Evolutionary conservation across 371 early-diverging fungal genomes (phyloP), one percentile per base, ranked within the genome.

Genomic region (Mortierella sp.): DNA sequence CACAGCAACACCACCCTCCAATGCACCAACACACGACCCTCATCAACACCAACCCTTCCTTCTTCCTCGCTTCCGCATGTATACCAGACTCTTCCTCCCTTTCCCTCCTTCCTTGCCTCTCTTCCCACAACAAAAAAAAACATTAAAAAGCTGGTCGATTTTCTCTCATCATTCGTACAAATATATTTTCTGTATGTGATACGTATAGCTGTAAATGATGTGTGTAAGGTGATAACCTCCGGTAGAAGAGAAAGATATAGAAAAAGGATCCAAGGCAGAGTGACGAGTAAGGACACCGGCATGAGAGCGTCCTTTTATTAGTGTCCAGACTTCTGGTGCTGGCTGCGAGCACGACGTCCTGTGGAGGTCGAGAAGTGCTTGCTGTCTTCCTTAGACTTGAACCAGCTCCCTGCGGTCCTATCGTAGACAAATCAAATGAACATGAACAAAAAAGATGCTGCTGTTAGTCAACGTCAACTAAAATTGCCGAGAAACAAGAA

Each of bases 321-420:
- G 24, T 75, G 76, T 19, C 85, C 85, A 47, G 72, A 77, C 71
- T 71, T 48, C 44, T 81, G 72, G 44, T 81, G 85, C 19, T 63
- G 44, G 26, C 80, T 84, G 50, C 48, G 68, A 54, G 50, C 31
- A 14, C 1, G 21, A 0, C n/a, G 14, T 42, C 50, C 50, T 50
- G 50, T 50, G 16, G 50, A 14, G 50, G 50, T 16, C 13, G 47
- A n/a, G 1, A 13, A 7, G 45, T 26, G 58, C 44, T 74, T 63
- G 11, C 26, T 70, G 11, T 26, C 57, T 1, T 50, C 6, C 72
- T 68, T 72, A 11, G 71, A 58, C 77, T 84, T 72, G 79, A 77
- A 79, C 81, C 81, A 84, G 34, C 63, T 74, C 10, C 42, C 45
- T 19, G 60, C 45, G 16, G 55, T 54, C 70, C 80, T 80, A 47